Evolutionary conservation across 2,329 filamentous ascomycete genomes (phyloP).

Genomic region (Metarhizium brunneum): DNA sequence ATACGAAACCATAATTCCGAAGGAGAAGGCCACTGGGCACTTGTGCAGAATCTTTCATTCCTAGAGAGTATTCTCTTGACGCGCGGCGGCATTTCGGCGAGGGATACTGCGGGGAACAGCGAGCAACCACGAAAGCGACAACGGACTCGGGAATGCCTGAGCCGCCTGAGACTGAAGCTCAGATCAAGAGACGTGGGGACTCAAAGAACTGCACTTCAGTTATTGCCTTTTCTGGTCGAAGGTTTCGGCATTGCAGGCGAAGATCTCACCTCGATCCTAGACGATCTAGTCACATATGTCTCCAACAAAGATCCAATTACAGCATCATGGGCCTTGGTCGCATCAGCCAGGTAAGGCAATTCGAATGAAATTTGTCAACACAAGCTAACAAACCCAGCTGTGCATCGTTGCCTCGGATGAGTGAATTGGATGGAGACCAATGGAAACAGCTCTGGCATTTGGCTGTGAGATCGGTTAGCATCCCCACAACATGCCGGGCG

Average conservation of each 20-base stretch:
- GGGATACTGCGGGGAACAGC: slow-evolving; percentile 17
- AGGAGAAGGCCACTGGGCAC: slow-evolving; percentile 50
- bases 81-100: slow-evolving; percentile 12
- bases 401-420: slow-evolving; percentile 13
- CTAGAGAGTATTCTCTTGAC: slow-evolving; percentile 41
- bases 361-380: background rate
- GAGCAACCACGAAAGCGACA: slow-evolving; percentile 45
- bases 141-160: slow-evolving; percentile 31
- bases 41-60: slow-evolving; percentile 48
- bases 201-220: slow-evolving; percentile 44
- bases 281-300: slow-evolving; percentile 47
- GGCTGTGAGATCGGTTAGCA: slow-evolving; percentile 59
- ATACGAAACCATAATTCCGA: slow-evolving; percentile 43
- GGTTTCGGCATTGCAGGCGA: slow-evolving; percentile 35
- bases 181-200: slow-evolving; percentile 32
- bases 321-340: slow-evolving; percentile 76
- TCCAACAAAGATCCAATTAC: slow-evolving; percentile 59
- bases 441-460: slow-evolving; percentile 75
- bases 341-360: slow-evolving; percentile 59
- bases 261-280: slow-evolving; percentile 46
- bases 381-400: slow-evolving; percentile 22
- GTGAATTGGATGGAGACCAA: slow-evolving; percentile 27
- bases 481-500: slow-evolving; percentile 62
- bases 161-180: slow-evolving; percentile 40
- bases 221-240: slow-evolving; percentile 48